These are phyloP conservation scores for Boeremia lycopersici DNA, from an alignment of 2,329 filamentous ascomycete genomes.

Conservation along the genomic window DNA sequence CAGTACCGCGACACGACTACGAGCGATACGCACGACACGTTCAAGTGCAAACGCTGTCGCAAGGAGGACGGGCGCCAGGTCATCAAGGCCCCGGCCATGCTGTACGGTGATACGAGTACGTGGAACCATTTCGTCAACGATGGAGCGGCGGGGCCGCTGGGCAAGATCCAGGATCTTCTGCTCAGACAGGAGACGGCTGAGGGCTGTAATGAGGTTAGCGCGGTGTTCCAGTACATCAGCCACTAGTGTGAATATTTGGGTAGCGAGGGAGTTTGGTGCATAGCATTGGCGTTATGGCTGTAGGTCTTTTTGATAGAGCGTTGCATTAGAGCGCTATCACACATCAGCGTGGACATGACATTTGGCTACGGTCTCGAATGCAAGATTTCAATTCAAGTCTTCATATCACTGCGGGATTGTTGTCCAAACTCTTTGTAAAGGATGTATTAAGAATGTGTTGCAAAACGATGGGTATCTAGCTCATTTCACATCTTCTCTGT, in stretches of 20 bases:
- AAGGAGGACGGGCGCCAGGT: slow-evolving; percentile 82
- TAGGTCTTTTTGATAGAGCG: background rate
- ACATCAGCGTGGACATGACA: too few species aligned
- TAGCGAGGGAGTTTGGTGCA: background rate
- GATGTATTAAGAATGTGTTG: background rate
- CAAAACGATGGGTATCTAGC: background rate
- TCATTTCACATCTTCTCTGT: background rate
- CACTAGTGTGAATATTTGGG: slow-evolving; percentile 53
- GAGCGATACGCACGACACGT: slow-evolving; percentile 96
- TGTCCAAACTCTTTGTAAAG: too few species aligned
- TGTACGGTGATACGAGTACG: slow-evolving; percentile 98
- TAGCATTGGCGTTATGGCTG: background rate
- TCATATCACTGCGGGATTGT: too few species aligned
- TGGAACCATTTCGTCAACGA: slow-evolving; percentile 97
- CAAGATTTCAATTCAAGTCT: too few species aligned
- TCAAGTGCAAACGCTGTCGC: slow-evolving; percentile 94
- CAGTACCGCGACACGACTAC: slow-evolving; percentile 84
- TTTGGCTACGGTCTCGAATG: too few species aligned
- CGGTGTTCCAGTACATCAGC: slow-evolving; percentile 98
- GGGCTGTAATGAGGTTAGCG: slow-evolving; percentile 72
- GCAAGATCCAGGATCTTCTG: slow-evolving; percentile 86
- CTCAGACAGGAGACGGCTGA: slow-evolving; percentile 83
- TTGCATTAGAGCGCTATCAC: background rate
- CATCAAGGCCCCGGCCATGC: slow-evolving; percentile 89
- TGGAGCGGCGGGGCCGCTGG: slow-evolving; percentile 68